Percentiles rank a stretch among this genome's conserved stretches.
phyloP scores from a whole-genome alignment of 495 filamentous ascomycete species.

The Penicillium angulare region DNA sequence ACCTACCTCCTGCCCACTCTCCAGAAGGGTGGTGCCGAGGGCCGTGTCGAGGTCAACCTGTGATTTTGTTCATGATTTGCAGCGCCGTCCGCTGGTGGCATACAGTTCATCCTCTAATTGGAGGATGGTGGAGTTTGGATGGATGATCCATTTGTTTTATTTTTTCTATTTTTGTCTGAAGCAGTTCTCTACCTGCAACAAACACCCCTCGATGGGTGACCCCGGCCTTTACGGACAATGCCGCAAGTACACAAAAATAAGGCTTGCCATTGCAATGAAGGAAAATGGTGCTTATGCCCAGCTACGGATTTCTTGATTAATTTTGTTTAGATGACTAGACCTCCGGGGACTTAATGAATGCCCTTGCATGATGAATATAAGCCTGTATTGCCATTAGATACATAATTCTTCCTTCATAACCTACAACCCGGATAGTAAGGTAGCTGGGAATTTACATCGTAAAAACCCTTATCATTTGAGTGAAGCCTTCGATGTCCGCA shows the following conservation, averaged over 20 bases:
- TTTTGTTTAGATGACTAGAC: constrained; percentile 37
- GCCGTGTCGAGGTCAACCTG: constrained; percentile 85
- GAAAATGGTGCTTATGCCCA: constrained; percentile 24
- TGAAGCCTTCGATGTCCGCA: too few species aligned
- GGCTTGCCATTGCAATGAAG: constrained; percentile 8
- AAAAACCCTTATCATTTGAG: too few species aligned
- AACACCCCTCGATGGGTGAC: background rate
- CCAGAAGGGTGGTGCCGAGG: constrained; percentile 72
- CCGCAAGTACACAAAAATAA: background rate
- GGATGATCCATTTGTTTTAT: constrained; percentile 33
- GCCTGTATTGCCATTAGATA: constrained; percentile 1
- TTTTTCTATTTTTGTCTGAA: constrained; percentile 8
- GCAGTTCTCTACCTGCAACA: constrained; percentile 27
- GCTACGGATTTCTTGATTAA: constrained; percentile 28
- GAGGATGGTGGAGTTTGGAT: constrained; percentile 47
- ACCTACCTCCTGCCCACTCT: constrained; percentile 91
- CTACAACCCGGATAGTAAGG: too few species aligned
- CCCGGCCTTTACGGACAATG: background rate
- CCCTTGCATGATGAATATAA: constrained; percentile 27
- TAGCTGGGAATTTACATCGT: too few species aligned
- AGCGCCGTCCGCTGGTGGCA: constrained; percentile 34
- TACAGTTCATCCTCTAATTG: constrained; percentile 32
- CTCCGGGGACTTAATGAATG: constrained; percentile 31
- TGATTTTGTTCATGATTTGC: constrained; percentile 45
- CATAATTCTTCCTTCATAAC: background rate